A percentile compares a stretch with the other conserved stretches of the same genome.
These are phyloP conservation scores for Saururus chinensis DNA, from an alignment of 164 flowering plant species.

Conservation along the genomic window DNA sequence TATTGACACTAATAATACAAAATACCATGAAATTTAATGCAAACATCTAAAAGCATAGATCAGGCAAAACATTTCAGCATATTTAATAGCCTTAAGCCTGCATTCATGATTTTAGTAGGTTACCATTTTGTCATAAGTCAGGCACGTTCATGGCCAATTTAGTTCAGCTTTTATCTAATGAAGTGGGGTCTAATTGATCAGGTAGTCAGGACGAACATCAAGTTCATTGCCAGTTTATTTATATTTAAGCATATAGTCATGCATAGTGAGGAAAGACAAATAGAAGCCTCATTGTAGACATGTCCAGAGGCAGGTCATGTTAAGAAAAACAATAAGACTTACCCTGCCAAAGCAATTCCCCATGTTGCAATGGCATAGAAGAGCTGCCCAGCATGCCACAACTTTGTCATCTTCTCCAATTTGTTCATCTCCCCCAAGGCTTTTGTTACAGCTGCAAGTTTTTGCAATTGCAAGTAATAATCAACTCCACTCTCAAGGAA, in stretches of 20 bases:
- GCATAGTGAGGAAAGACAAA: too few relatives aligned
- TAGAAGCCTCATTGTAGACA: too few relatives aligned
- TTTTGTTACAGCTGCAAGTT: conserved; percentile 48
- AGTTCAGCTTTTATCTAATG: too few relatives aligned
- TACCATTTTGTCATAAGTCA: too few relatives aligned
- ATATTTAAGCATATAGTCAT: too few relatives aligned
- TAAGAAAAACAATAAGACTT: conserved; percentile 8
- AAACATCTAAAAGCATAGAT: background rate
- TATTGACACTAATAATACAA: background rate
- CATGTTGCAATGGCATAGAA: conserved; percentile 69
- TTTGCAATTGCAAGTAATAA: conserved; percentile 1
- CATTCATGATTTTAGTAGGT: too few relatives aligned
- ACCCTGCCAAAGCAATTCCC: conserved; percentile 86
- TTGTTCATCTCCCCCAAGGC: conserved; percentile 55
- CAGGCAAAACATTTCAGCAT: background rate
- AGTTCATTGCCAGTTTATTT: too few relatives aligned
- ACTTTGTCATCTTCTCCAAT: conserved; percentile 44
- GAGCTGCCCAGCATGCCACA: conserved; percentile 82
- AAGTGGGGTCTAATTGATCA: too few relatives aligned
- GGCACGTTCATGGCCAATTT: too few relatives aligned
- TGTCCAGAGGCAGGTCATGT: too few relatives aligned
- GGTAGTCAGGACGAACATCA: too few relatives aligned
- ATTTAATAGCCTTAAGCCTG: background rate
- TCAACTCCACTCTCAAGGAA: background rate
- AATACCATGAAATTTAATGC: background rate